phyloP scores from a whole-genome alignment of 768 basidiomycete genomes.

The Asterophora lycoperdoides region DNA sequence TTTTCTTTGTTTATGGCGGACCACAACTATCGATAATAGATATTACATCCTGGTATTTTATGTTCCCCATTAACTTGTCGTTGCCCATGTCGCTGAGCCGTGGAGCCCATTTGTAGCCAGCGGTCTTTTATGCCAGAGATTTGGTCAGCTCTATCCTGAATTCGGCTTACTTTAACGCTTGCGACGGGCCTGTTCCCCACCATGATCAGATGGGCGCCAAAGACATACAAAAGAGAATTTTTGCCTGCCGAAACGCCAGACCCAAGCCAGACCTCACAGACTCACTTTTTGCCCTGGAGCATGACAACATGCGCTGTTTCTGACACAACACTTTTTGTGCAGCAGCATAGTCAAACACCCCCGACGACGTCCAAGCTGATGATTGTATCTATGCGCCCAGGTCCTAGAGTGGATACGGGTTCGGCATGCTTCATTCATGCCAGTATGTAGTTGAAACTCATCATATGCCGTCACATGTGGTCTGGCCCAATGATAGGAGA shows the following conservation, averaged over 20 bases:
- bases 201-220: slow-evolving; percentile 8
- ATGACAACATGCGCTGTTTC: slow-evolving; percentile 7
- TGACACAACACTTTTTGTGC: too few relatives aligned
- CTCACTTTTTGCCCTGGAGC: slow-evolving; percentile 4
- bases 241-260: slow-evolving; percentile 3
- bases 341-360: slow-evolving; percentile 1
- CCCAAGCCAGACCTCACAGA: neutral
- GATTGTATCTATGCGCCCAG: neutral
- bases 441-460: too few relatives aligned
- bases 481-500: too few relatives aligned
- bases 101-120: neutral
- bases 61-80: neutral
- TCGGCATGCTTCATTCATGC: too few relatives aligned
- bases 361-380: neutral
- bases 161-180: neutral
- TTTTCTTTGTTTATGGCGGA: slow-evolving; percentile 33
- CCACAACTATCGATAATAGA: too few relatives aligned
- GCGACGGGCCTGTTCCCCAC: neutral
- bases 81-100: neutral
- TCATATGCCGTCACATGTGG: too few relatives aligned
- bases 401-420: too few relatives aligned
- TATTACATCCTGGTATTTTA: too few relatives aligned
- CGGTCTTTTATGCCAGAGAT: too few relatives aligned
- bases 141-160: slow-evolving; percentile 8
- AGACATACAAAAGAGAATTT: slow-evolving; percentile 14